phyloP scores from a whole-genome alignment of 768 basidiomycete species.

The Tulasnella sp. region DNA sequence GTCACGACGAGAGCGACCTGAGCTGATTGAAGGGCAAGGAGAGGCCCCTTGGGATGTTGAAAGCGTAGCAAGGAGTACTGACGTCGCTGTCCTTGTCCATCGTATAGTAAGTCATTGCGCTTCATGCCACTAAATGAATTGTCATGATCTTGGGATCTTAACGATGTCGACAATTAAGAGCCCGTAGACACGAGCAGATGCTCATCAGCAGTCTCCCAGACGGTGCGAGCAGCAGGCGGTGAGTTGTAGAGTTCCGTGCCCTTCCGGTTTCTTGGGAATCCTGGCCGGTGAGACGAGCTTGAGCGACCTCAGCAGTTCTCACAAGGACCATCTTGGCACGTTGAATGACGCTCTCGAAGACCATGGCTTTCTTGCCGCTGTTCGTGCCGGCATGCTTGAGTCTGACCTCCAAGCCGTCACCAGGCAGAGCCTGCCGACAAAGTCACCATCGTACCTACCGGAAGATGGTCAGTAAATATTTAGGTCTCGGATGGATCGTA shows the following conservation, averaged over 20 bases:
- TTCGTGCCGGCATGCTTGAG: slow-evolving; percentile 37
- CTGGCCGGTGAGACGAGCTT: slow-evolving; percentile 48
- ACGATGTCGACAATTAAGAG: slow-evolving; percentile 33
- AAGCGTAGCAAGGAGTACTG: slow-evolving; percentile 95
- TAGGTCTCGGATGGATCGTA: slow-evolving; percentile 16
- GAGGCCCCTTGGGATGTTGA: slow-evolving; percentile 90
- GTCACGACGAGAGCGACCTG: slow-evolving; percentile 98
- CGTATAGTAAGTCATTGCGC: slow-evolving; percentile 95
- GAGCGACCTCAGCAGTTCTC: slow-evolving; percentile 85
- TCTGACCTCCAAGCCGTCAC: slow-evolving; percentile 33
- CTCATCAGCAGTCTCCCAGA: too few species aligned
- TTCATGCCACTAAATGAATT: too few species aligned
- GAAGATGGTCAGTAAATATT: slow-evolving; percentile 32
- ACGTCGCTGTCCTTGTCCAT: slow-evolving; percentile 92
- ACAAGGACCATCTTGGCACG: too few species aligned
- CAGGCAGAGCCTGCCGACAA: slow-evolving; percentile 38
- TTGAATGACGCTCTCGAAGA: slow-evolving; percentile 42
- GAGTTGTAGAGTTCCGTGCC: slow-evolving; percentile 95
- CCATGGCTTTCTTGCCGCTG: slow-evolving; percentile 64
- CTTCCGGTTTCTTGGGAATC: slow-evolving; percentile 61
- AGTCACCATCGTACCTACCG: slow-evolving; percentile 49
- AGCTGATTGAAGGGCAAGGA: slow-evolving; percentile 97
- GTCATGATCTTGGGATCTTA: too few species aligned
- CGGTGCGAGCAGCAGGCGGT: slow-evolving; percentile 85
- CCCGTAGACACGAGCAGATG: slow-evolving; percentile 85